Base-by-base conservation (phyloP, 2,329 filamentous ascomycete species). In the Fusarium sulawesiense region DNA sequence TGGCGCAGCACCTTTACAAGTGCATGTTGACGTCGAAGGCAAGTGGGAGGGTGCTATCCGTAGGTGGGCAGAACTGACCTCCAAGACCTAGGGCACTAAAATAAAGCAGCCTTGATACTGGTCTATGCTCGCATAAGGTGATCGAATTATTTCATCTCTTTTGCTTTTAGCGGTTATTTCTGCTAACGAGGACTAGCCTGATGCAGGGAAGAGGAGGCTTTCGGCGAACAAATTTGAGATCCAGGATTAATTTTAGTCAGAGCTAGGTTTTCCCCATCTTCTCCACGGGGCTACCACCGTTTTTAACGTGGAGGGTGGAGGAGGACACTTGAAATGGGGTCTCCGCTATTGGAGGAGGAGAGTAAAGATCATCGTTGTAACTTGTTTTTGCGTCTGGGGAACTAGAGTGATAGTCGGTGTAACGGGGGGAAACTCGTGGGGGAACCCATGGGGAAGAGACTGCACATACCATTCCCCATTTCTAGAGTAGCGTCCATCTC, bases 271-370 rank as follows among this genome's bases (percentile, higher is more conserved):
- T 16, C 47, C 42, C 62, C 37, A 48, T 58, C 25, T 65, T 47
- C 30, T 58, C 40, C 44, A 34, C 18, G 41, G 32, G 30, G 23
- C 16, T 37, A 34, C 13, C 18, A 51, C 48, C 48, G 34, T 45
- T 57, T 49, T 23, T 25, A 48, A 44, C 29, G 46, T n/a, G 53
- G 64, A 67, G 58, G 50, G 20, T 37, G 34, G 34, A 37, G 34
- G 34, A 37, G 34, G 34, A 13, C 34, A n/a, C 41, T 51, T 25
- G 53, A 48, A 45, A 65, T 65, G 64, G 68, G n/a, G 58, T 32
- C 29, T 45, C 68, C 51, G 68, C 51, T 21, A 71, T 70, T 70
- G 68, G 68, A 59, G 29, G 23, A 21, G 54, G 41, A 29, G 50
- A 44, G 27, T 29, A 12, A 49, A 49, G 47, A 49, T 49, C 29